A percentile compares a stretch with the other conserved stretches of the same genome.
Conservation (phyloP, 164 flowering plant species). For the Vitis vinifera region ASM3070453v1 NC_081814.1:11626001-11626500, state of each 20-base stretch:
- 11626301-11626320: conserved; percentile 40
- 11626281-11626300: conserved; percentile 47
- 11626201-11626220: conserved; percentile 38
- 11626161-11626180: conserved; percentile 34
- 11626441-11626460: conserved; percentile 50
- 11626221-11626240: conserved; percentile 45
- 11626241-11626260: conserved; percentile 38
- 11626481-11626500: conserved; percentile 29
- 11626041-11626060: conserved; percentile 42
- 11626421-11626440: conserved; percentile 46
- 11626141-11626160: conserved; percentile 42
- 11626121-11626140: conserved; percentile 45
- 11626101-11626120: conserved; percentile 37
- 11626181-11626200: conserved; percentile 31
- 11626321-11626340: conserved; percentile 55
- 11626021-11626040: conserved; percentile 28
- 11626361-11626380: conserved; percentile 52
- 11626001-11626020: conserved; percentile 45
- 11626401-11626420: conserved; percentile 48
- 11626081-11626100: conserved; percentile 23
- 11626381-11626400: conserved; percentile 68
- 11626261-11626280: conserved; percentile 31
- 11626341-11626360: conserved; percentile 29
- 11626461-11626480: conserved; percentile 43
- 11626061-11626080: conserved; percentile 48